Base-by-base conservation (phyloP, 805 yeast genomes). In the Myxozyma nipponensis region DNA sequence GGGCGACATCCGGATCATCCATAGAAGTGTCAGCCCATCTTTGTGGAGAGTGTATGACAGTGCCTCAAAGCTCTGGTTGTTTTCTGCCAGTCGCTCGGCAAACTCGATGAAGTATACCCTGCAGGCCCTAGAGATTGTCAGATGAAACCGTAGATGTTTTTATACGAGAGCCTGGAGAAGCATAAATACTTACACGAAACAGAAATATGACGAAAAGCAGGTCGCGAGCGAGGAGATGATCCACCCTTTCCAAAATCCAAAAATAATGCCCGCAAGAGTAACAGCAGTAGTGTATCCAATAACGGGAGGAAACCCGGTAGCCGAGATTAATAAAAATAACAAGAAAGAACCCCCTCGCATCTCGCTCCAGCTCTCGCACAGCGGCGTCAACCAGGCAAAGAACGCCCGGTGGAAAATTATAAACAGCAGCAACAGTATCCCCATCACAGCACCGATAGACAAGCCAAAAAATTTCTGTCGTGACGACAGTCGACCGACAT, bases 301-400 rank as follows among this genome's bases (percentile, higher is more conserved):
- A 59, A 91, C 57, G 1, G 98, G 98, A 1, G 98, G 98, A 71
- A 91, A 90, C 0, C 93, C 81, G 3, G 90, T 89, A 1, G 75
- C 24, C 57, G 83, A 77, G 2, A 89, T 67, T 41, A 83, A 65
- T 3, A 67, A 17, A 45, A 82, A 76, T 50, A 90, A 57, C 2
- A 71, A 52, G 2, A 69, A 50, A 56, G 69, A 63, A 39, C 73
- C 72, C 18, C 64, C 64, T 21, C 59, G 62, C 47, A 67, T 57
- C 30, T 57, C 57, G 40, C 44, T 54, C 62, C 68, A 69, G 39
- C 51, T 45, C n/a, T 56, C 56, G 4, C 71, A 58, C 19, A 64
- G 52, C n/a, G 49, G 58, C 18, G 64, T 66, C 54, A 69, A 52
- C 56, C 63, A 58, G 23, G 57, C 52, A 35, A 71, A 56, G 30